A percentile compares a stretch with the other conserved stretches of the same genome.
phyloP scores from a whole-genome alignment of 1,284 basidiomycete genomes.

The Ustilago tritici region DNA sequence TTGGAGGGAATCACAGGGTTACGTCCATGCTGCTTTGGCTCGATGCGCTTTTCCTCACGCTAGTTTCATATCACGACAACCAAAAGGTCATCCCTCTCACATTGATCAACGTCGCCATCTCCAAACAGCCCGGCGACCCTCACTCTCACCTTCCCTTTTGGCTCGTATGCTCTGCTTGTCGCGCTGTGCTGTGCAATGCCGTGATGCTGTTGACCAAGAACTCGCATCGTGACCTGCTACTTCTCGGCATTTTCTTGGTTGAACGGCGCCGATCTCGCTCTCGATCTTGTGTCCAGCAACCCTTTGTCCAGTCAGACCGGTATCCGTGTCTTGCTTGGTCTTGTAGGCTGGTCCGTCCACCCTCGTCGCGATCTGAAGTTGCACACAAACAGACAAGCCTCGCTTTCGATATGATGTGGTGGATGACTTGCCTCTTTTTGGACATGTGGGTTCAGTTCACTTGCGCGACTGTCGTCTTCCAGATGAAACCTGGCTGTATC shows the following conservation, averaged over 20 bases:
- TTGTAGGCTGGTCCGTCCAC: neutral
- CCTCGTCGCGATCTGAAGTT: neutral
- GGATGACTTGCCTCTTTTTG: too few species aligned
- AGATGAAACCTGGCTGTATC: too few species aligned
- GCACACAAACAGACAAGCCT: neutral
- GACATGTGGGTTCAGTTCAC: too few species aligned
- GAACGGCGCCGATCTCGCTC: neutral
- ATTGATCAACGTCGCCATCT: neutral
- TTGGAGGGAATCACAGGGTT: neutral
- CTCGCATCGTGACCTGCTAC: neutral
- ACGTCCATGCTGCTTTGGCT: conserved; percentile 1
- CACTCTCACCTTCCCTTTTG: too few species aligned
- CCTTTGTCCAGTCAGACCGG: neutral
- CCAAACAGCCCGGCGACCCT: neutral
- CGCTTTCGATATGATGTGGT: too few species aligned
- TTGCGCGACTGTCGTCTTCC: too few species aligned
- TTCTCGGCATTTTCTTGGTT: conserved; percentile 5
- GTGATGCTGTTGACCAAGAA: neutral
- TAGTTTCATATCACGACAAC: neutral
- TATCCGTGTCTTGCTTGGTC: neutral
- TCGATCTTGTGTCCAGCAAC: neutral
- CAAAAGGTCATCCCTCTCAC: too few species aligned
- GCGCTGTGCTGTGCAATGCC: neutral
- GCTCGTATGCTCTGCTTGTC: neutral
- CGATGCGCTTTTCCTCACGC: neutral